phyloP scores from a whole-genome alignment of 2,329 filamentous ascomycete genomes.

The Botrytis fragariae region DNA sequence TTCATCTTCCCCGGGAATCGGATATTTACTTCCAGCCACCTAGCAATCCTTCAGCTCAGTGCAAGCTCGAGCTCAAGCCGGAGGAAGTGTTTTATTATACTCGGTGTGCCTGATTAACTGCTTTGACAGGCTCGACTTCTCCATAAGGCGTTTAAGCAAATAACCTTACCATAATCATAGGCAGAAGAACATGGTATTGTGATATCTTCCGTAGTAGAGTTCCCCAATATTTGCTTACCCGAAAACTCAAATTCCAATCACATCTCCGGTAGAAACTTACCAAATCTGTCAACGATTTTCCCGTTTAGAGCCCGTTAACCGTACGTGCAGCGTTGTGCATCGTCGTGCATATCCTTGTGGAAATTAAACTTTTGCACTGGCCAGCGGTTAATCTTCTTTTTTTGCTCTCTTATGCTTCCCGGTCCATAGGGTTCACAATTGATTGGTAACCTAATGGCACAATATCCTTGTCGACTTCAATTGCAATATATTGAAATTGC shows the following conservation, averaged over 20 bases:
- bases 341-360: neutral
- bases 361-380: neutral
- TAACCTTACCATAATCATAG: neutral
- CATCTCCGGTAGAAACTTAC: neutral
- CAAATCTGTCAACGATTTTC: neutral
- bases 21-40: neutral
- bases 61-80: neutral
- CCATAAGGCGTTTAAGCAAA: neutral
- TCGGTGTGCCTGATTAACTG: neutral
- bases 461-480: neutral
- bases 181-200: neutral
- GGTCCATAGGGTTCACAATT: neutral
- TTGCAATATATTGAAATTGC: conserved; percentile 1
- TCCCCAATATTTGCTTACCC: neutral
- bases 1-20: neutral
- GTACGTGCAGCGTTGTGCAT: neutral
- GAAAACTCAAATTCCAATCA: neutral
- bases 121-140: neutral
- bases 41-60: neutral
- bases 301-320: neutral
- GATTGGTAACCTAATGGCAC: neutral
- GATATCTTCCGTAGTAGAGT: neutral
- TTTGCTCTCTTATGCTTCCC: neutral
- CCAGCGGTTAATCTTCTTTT: neutral
- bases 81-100: neutral